Evolutionary conservation across 106 monocot species (phyloP).

Genomic region (Chionographis japonica): DNA sequence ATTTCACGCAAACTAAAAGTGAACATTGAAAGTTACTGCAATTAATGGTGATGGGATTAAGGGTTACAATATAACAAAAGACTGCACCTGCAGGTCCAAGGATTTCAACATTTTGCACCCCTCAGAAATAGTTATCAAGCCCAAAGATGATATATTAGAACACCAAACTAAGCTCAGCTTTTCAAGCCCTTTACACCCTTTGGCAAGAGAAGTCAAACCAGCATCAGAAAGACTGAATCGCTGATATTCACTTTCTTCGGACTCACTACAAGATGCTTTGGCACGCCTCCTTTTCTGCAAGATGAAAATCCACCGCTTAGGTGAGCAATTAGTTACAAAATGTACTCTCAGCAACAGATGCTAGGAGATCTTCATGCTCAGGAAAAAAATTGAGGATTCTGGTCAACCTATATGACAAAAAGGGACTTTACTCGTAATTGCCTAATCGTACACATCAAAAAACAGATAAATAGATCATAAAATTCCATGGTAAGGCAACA

Average conservation of each 20-base stretch:
- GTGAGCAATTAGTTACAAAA: background rate
- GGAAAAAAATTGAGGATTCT: background rate
- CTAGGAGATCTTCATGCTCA: background rate
- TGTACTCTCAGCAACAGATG: background rate
- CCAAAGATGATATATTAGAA: constrained; percentile 58
- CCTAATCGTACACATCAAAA: no score
- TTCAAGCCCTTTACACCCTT: constrained; percentile 57
- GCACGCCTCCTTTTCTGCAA: constrained; percentile 52
- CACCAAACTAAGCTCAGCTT: constrained; percentile 86
- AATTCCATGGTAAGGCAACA: no score
- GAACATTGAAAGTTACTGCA: background rate
- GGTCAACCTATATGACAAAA: no score
- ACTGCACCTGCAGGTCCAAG: constrained; percentile 71
- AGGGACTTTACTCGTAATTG: no score
- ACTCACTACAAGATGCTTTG: constrained; percentile 2
- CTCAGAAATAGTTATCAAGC: constrained; percentile 68
- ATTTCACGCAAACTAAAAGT: no score
- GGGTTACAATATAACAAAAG: background rate
- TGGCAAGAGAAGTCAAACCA: constrained; percentile 57
- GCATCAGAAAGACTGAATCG: constrained; percentile 53
- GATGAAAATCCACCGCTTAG: background rate
- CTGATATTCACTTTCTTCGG: constrained; percentile 29
- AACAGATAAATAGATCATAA: no score
- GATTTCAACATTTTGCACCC: constrained; percentile 63
- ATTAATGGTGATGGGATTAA: background rate